These are phyloP conservation scores for Saccharomyces eubayanus DNA, from an alignment of 805 yeast genomes.

Conservation along the genomic window DNA sequence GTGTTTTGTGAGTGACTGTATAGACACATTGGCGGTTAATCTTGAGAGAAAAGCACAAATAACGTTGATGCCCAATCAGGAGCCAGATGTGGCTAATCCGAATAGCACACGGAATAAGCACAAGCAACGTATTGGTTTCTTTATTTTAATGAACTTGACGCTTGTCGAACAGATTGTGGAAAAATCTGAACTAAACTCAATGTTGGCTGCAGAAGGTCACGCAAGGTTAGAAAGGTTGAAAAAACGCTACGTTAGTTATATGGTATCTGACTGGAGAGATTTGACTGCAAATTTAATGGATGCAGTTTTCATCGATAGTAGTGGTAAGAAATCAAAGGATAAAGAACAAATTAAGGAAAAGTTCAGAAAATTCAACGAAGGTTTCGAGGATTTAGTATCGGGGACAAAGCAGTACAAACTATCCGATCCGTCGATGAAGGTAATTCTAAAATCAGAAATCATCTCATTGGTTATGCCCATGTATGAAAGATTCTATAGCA, in stretches of 20 bases:
- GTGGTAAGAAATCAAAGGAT: slow-evolving; percentile 57
- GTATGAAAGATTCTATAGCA: slow-evolving; percentile 77
- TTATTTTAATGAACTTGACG: slow-evolving; percentile 61
- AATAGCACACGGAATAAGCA: slow-evolving; percentile 18
- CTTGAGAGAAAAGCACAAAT: slow-evolving; percentile 52
- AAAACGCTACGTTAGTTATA: slow-evolving; percentile 63
- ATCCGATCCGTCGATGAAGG: slow-evolving; percentile 57
- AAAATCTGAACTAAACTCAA: slow-evolving; percentile 45
- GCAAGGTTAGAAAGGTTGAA: slow-evolving; percentile 60
- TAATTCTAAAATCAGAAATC: slow-evolving; percentile 60
- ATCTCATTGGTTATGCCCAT: slow-evolving; percentile 67
- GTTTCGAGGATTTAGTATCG: slow-evolving; percentile 68
- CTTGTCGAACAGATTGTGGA: slow-evolving; percentile 67
- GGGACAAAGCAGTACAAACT: slow-evolving; percentile 59
- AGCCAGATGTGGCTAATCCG: slow-evolving; percentile 17
- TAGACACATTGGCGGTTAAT: slow-evolving; percentile 62
- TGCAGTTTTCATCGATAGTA: slow-evolving; percentile 51
- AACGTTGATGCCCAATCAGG: slow-evolving; percentile 12
- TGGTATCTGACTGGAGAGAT: slow-evolving; percentile 71
- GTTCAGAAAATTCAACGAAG: slow-evolving; percentile 70
- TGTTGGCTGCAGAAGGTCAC: slow-evolving; percentile 49
- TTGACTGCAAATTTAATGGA: slow-evolving; percentile 73
- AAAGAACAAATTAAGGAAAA: slow-evolving; percentile 77
- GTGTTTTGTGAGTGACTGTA: slow-evolving; percentile 63
- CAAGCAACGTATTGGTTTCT: slow-evolving; percentile 50